These are phyloP conservation scores for Prunus salicina DNA, from an alignment of 306 rosid species.

Conservation along the genomic window DNA sequence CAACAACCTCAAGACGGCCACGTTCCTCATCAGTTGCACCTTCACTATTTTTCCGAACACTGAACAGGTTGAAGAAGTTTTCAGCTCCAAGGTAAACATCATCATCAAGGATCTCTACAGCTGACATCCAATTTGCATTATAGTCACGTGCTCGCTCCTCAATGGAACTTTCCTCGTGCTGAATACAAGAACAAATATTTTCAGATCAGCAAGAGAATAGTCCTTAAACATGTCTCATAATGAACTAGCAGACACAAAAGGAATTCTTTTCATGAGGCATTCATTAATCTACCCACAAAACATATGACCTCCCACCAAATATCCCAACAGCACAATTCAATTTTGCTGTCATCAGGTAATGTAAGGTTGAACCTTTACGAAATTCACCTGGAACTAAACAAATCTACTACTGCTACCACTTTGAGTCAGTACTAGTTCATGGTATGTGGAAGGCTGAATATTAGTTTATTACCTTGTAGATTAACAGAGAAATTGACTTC, in stretches of 20 bases:
- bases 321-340: background rate
- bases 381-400: background rate
- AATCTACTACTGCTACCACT: background rate
- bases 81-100: constrained; percentile 92
- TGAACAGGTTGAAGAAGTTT: constrained; percentile 56
- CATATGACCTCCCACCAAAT: background rate
- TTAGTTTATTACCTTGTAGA: constrained; percentile 68
- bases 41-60: constrained; percentile 69
- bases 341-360: background rate
- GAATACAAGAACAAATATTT: constrained; percentile 4
- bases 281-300: background rate
- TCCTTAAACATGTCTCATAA: background rate
- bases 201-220: background rate
- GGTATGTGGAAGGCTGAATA: background rate
- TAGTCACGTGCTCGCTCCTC: constrained; percentile 99
- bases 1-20: constrained; percentile 86
- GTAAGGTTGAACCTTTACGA: background rate
- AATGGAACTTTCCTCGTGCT: constrained; percentile 99
- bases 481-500: constrained; percentile 90
- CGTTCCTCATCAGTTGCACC: constrained; percentile 95
- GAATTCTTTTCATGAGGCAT: background rate
- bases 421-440: background rate
- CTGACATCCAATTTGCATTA: constrained; percentile 94
- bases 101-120: constrained; percentile 96
- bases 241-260: background rate